These are phyloP conservation scores for Pyrenopolyporus hunteri DNA, from an alignment of 495 filamentous ascomycete genomes.

Conservation along the genomic window DNA sequence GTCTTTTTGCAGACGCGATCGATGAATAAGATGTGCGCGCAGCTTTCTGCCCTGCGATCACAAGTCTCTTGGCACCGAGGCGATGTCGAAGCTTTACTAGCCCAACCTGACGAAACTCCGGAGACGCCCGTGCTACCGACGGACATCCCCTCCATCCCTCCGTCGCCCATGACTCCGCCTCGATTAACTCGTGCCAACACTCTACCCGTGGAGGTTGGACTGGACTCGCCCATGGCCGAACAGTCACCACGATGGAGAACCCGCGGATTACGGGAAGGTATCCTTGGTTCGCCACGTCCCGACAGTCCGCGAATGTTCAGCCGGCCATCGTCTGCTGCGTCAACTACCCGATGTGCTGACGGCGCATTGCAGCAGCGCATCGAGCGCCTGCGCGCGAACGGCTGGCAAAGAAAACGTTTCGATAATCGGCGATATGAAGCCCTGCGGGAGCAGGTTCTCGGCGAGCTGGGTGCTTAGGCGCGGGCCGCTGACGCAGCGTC, in stretches of 20 bases:
- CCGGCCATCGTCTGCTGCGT: conserved; percentile 32
- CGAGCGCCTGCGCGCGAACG: conserved; percentile 51
- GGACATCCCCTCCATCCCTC: conserved; percentile 4
- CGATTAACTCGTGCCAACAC: conserved; percentile 25
- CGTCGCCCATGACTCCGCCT: not conserved
- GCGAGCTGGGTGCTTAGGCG: conserved; percentile 47
- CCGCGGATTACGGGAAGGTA: conserved; percentile 11
- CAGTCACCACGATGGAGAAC: conserved; percentile 21
- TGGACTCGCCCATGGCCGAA: too few relatives aligned
- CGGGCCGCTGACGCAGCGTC: not conserved
- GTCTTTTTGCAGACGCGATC: conserved; percentile 48
- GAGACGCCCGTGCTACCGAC: not conserved
- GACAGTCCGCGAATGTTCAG: conserved; percentile 9
- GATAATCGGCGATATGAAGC: conserved; percentile 54
- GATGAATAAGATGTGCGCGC: conserved; percentile 50
- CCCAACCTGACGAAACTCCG: conserved; percentile 22
- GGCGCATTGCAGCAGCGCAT: conserved; percentile 47
- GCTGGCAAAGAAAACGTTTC: conserved; percentile 59
- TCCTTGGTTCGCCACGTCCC: conserved; percentile 1
- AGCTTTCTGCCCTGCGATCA: conserved; percentile 47
- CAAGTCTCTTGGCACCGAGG: conserved; percentile 51
- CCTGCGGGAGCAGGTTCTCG: conserved; percentile 54
- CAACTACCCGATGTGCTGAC: conserved; percentile 14
- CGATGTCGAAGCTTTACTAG: conserved; percentile 46
- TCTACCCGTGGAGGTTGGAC: conserved; percentile 21